These are phyloP conservation scores for Phytopythium litorale DNA, from an alignment of 352 stramenopile species.

Conservation along the genomic window DNA sequence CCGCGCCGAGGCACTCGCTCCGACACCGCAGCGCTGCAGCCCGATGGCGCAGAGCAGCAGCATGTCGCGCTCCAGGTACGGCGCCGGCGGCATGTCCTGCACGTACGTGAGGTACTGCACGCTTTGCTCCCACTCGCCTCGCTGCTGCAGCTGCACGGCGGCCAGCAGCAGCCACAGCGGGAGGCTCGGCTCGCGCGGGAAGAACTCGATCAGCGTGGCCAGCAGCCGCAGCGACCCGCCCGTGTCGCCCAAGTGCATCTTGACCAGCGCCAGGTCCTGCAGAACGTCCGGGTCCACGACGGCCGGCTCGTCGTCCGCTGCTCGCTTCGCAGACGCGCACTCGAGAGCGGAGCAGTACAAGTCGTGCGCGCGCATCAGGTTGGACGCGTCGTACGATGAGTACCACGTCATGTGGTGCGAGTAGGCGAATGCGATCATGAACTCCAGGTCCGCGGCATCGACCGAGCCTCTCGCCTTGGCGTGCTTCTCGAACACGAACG, in stretches of 20 bases:
- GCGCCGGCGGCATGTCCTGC: conserved; percentile 37
- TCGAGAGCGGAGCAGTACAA: conserved; percentile 36
- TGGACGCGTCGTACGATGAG: conserved; percentile 42
- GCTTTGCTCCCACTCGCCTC: conserved; percentile 50
- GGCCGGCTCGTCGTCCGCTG: neutral
- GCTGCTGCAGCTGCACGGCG: conserved; percentile 52
- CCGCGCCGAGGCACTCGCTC: conserved; percentile 7
- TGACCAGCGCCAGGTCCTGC: conserved; percentile 55
- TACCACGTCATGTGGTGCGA: conserved; percentile 73
- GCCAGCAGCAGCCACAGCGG: conserved; percentile 55
- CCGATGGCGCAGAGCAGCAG: conserved; percentile 54
- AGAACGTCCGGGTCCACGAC: conserved; percentile 39
- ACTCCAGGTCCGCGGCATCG: conserved; percentile 9
- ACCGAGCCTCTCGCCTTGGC: conserved; percentile 11
- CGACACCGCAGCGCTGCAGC: conserved; percentile 25
- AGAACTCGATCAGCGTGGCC: conserved; percentile 57
- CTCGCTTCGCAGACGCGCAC: neutral
- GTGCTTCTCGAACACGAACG: conserved; percentile 39
- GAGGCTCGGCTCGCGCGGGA: conserved; percentile 39
- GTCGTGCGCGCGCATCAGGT: conserved; percentile 43
- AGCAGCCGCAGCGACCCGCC: conserved; percentile 45
- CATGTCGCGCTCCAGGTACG: conserved; percentile 60
- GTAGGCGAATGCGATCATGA: conserved; percentile 38
- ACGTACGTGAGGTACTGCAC: conserved; percentile 58
- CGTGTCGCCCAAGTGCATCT: conserved; percentile 59